Conservation (phyloP, 2,329 filamentous ascomycete genomes). For the Monosporascus sp. region DNA sequence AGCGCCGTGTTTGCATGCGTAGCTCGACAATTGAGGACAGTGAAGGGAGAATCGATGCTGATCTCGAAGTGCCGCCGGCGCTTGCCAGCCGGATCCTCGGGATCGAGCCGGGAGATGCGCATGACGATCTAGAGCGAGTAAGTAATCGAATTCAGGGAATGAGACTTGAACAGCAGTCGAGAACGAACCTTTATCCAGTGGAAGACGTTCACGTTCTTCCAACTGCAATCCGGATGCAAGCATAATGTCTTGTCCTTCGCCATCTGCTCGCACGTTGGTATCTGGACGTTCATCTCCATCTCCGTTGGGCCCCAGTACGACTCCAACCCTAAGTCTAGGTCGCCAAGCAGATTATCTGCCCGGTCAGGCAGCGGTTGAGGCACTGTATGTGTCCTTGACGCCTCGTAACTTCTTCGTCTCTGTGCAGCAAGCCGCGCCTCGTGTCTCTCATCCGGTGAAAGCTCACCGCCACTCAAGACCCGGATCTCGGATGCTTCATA, state of each 20-base stretch:
- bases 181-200: slow-evolving; percentile 87
- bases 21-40: slow-evolving; percentile 88
- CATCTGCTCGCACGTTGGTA: slow-evolving; percentile 86
- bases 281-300: slow-evolving; percentile 89
- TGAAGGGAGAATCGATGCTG: slow-evolving; percentile 92
- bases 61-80: slow-evolving; percentile 91
- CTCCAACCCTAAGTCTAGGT: slow-evolving; percentile 66
- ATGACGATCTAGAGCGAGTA: slow-evolving; percentile 66
- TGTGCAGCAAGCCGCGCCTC: slow-evolving; percentile 44
- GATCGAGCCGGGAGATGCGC: slow-evolving; percentile 80
- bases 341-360: slow-evolving; percentile 71
- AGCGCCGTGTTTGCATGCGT: slow-evolving; percentile 84
- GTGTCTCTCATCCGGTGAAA: slow-evolving; percentile 45
- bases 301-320: slow-evolving; percentile 80
- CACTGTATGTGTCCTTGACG: slow-evolving; percentile 33
- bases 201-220: slow-evolving; percentile 88
- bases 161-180: not conserved
- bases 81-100: slow-evolving; percentile 62
- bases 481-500: slow-evolving; percentile 73
- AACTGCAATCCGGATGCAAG: slow-evolving; percentile 86
- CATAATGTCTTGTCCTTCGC: slow-evolving; percentile 60
- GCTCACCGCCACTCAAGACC: slow-evolving; percentile 74
- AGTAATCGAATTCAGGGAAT: not conserved
- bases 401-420: slow-evolving; percentile 49
- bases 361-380: slow-evolving; percentile 44